phyloP scores from a whole-genome alignment of 2,329 filamentous ascomycete species.

The Lachnellula cervina region DNA sequence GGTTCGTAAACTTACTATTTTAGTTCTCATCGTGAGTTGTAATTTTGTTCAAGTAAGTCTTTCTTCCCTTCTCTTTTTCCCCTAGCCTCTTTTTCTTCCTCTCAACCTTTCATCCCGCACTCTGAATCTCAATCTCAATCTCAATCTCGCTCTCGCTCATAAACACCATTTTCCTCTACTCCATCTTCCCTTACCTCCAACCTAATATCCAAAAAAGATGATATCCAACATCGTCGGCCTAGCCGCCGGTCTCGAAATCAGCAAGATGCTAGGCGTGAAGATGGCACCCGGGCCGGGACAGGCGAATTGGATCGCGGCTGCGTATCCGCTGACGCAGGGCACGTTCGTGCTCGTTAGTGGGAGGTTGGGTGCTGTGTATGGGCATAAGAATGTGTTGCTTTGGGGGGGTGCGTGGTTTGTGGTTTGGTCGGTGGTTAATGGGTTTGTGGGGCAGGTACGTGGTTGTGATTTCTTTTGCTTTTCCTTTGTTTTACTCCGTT shows the following conservation, averaged over 20 bases:
- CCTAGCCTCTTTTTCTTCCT: no score
- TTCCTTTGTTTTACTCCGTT: no score
- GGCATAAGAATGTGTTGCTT: constrained; percentile 43
- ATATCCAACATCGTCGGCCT: not conserved
- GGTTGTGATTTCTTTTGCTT: no score
- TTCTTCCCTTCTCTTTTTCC: no score
- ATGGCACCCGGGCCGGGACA: not conserved
- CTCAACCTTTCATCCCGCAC: no score
- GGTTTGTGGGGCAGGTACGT: not conserved
- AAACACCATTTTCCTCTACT: no score
- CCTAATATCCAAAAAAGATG: not conserved
- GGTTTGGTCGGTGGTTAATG: constrained; percentile 29
- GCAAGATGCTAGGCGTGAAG: not conserved
- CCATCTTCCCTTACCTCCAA: no score
- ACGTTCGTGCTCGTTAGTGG: constrained; percentile 47
- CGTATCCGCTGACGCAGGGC: constrained; percentile 38
- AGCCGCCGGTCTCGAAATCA: not conserved
- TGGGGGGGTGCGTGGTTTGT: constrained; percentile 39
- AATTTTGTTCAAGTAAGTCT: not conserved
- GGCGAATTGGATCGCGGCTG: not conserved
- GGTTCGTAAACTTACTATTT: not conserved
- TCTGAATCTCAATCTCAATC: no score
- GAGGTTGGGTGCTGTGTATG: constrained; percentile 45
- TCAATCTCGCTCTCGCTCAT: no score
- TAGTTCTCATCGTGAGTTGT: not conserved